Percentiles rank a stretch among this genome's conserved stretches.
Conservation (phyloP, 2,329 filamentous ascomycete species). For the Trichoderma sp. region DNA sequence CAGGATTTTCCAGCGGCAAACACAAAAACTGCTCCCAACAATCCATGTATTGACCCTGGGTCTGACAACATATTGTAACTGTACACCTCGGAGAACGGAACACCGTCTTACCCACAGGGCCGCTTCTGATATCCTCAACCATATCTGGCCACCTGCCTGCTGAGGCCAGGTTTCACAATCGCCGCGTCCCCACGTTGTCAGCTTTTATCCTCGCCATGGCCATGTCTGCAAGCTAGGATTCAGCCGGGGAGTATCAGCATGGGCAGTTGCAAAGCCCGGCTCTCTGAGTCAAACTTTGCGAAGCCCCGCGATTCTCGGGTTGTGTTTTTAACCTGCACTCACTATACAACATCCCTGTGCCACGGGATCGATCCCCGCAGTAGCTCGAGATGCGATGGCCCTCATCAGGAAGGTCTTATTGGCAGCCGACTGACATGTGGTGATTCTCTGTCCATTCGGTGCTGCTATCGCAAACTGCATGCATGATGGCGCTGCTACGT, state of each 20-base stretch:
- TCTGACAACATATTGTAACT: not conserved
- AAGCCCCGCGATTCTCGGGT: not conserved
- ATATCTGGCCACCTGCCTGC: not conserved
- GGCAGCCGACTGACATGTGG: not conserved
- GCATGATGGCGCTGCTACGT: not conserved
- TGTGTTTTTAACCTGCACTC: slow-evolving; percentile 2
- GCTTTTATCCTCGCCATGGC: not conserved
- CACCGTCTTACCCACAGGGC: slow-evolving; percentile 6
- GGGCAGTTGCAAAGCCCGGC: not conserved
- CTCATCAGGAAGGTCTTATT: slow-evolving; percentile 18
- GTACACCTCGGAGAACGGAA: not conserved
- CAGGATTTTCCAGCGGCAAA: not conserved
- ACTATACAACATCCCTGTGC: slow-evolving; percentile 16
- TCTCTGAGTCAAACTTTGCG: not conserved
- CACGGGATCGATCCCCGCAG: slow-evolving; percentile 16
- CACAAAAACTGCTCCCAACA: not conserved
- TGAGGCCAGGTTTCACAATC: not conserved
- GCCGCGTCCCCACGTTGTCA: not conserved
- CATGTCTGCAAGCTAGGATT: not conserved
- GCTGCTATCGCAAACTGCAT: slow-evolving; percentile 1
- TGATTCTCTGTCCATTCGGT: slow-evolving; percentile 9
- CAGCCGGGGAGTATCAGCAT: not conserved
- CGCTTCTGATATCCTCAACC: slow-evolving; percentile 1
- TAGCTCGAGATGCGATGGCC: slow-evolving; percentile 5
- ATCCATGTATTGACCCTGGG: not conserved